Conservation (phyloP, 2,329 filamentous ascomycete species). For the Neonectria faginata region DNA sequence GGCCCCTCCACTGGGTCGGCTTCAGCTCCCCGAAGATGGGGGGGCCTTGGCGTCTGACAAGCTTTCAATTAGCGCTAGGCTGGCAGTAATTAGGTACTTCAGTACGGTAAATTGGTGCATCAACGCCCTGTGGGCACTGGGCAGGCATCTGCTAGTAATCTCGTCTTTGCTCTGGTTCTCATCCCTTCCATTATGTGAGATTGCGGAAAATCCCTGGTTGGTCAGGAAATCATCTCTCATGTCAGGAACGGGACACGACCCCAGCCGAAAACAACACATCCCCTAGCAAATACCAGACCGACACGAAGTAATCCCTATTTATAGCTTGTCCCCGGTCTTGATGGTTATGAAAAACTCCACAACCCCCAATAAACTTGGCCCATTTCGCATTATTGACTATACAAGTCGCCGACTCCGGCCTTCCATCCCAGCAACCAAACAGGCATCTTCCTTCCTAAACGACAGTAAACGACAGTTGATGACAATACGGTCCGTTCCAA, state of each 20-base stretch:
- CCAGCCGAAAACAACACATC: neutral
- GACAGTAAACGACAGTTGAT: no score
- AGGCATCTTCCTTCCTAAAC: neutral
- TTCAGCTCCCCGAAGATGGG: constrained; percentile 3
- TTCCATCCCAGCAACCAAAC: neutral
- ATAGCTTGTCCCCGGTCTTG: neutral
- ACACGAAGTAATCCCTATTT: neutral
- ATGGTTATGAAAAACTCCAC: neutral
- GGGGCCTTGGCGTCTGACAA: neutral
- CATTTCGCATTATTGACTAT: neutral
- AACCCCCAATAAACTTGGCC: neutral
- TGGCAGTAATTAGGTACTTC: neutral
- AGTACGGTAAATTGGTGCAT: neutral
- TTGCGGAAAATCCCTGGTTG: constrained; percentile 1
- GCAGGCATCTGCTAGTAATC: no score
- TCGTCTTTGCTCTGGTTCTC: no score
- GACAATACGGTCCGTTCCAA: no score
- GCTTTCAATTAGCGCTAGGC: neutral
- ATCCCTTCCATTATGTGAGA: neutral
- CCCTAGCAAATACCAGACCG: neutral
- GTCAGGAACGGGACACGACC: neutral
- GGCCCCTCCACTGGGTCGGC: neutral
- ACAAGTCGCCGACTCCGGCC: neutral
- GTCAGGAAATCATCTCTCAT: neutral
- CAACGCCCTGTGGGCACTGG: neutral